phyloP scores from a whole-genome alignment of 306 rosid species.

The Macrotyloma uniflorum region DNA sequence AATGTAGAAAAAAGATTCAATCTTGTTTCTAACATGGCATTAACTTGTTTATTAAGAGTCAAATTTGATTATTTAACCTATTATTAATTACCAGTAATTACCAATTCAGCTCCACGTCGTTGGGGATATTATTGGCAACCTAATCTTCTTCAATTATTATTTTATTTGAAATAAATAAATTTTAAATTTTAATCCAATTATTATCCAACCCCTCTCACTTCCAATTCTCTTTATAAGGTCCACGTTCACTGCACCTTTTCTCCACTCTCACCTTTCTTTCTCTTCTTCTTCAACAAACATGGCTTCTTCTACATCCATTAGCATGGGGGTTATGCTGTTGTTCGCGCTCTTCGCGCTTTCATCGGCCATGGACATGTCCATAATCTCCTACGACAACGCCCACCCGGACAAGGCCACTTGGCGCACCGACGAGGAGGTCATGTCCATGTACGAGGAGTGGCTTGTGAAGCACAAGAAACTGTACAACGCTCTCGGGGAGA shows the following conservation, averaged over 20 bases:
- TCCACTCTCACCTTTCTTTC: not conserved
- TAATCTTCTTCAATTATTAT: not conserved
- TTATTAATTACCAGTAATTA: not conserved
- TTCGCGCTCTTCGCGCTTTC: slow-evolving; percentile 48
- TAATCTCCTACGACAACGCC: slow-evolving; percentile 54
- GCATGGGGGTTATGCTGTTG: slow-evolving; percentile 34
- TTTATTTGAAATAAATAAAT: too few relatives aligned
- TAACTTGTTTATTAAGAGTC: too few relatives aligned
- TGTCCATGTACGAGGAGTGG: slow-evolving; percentile 76
- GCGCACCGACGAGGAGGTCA: slow-evolving; percentile 66
- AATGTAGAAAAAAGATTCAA: too few relatives aligned
- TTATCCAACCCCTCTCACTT: not conserved
- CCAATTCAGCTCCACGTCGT: not conserved
- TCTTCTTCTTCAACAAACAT: slow-evolving; percentile 30
- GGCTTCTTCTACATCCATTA: slow-evolving; percentile 52
- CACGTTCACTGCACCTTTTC: slow-evolving; percentile 33
- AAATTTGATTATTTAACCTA: too few relatives aligned
- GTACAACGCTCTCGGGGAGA: slow-evolving; percentile 71
- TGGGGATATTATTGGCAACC: slow-evolving; percentile 6
- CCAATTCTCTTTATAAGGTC: slow-evolving; percentile 47
- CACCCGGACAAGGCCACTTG: slow-evolving; percentile 38
- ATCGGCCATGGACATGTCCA: slow-evolving; percentile 74
- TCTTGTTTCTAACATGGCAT: too few relatives aligned
- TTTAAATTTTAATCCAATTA: too few relatives aligned
- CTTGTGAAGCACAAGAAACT: slow-evolving; percentile 61